Base-by-base conservation (phyloP, 208 protist species). In the Trypanosoma mega region DNA sequence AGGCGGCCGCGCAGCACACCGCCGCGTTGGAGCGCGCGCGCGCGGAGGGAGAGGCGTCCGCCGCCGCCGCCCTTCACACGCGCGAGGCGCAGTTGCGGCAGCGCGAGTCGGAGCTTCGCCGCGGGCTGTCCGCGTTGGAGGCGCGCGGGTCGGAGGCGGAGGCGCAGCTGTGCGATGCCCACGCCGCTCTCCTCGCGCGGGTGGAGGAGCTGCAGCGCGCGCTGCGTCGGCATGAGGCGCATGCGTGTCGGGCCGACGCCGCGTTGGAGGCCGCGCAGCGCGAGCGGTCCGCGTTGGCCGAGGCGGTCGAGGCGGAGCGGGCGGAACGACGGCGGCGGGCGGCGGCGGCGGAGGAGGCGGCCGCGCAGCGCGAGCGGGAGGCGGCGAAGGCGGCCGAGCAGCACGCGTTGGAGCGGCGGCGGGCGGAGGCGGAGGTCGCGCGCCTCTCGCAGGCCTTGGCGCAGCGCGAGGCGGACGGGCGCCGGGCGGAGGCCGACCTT, bases 51-150 rank as follows among this genome's bases (percentile, higher is more conserved):
- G 20, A 54, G 69, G 37, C 51, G 78, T n/a, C 71, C n/a, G n/a
- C n/a, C n/a, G n/a, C n/a, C n/a, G n/a, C n/a, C n/a, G n/a, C n/a
- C n/a, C n/a, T n/a, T n/a, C n/a, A n/a, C n/a, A n/a, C n/a, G n/a
- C n/a, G n/a, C n/a, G n/a, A n/a, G n/a, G n/a, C n/a, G n/a, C n/a
- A n/a, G n/a, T n/a, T n/a, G 9, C 46, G 51, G 12, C 68, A 78
- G 37, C 59, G 65, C 37, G 80, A 86, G 20, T 75, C 74, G 33
- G 63, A 68, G 45, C 54, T 82, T 18, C 59, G 34, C 23, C 23
- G 57, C 27, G 59, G 65, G n/a, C 68, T 73, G 51, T 21, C 34
- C 29, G 72, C 62, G 45, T 39, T 76, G 23, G 39, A 65, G 31
- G 52, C 55, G 2, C 51, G 72, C 51, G 20, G 16, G 5, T 36